A percentile compares a stretch with the other conserved stretches of the same genome.
phyloP scores from a whole-genome alignment of 2,329 filamentous ascomycete species.

The Fusarium burgessii region DNA sequence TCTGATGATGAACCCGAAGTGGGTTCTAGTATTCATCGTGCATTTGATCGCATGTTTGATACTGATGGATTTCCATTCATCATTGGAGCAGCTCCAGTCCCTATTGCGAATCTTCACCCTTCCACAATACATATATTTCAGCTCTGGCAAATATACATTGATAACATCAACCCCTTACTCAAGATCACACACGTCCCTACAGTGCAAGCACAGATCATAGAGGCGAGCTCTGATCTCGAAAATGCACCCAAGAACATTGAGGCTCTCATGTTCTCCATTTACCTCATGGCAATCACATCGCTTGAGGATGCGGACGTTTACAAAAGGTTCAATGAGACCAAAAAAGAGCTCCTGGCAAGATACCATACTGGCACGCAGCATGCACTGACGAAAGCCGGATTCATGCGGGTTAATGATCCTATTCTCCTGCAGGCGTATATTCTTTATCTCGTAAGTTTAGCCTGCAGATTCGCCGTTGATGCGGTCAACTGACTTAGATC shows the following conservation, averaged over 20 bases:
- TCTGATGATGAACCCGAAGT: conserved; percentile 69
- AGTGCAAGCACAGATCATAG: conserved; percentile 72
- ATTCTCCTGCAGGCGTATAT: conserved; percentile 75
- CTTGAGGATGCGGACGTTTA: conserved; percentile 68
- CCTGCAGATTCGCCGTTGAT: background rate
- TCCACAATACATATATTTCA: conserved; percentile 70
- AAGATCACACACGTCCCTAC: conserved; percentile 77
- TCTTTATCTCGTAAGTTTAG: conserved; percentile 70
- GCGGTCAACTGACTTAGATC: background rate
- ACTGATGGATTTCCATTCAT: conserved; percentile 70
- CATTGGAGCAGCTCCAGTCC: conserved; percentile 58
- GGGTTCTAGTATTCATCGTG: conserved; percentile 66
- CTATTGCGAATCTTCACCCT: conserved; percentile 64
- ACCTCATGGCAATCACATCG: conserved; percentile 69
- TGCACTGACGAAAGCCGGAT: conserved; percentile 73
- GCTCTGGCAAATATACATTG: conserved; percentile 77
- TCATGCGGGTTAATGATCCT: conserved; percentile 74
- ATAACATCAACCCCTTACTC: conserved; percentile 76
- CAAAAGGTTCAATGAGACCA: conserved; percentile 65
- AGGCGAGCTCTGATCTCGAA: conserved; percentile 67
- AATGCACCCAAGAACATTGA: conserved; percentile 69
- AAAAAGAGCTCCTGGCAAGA: conserved; percentile 61
- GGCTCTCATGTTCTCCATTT: conserved; percentile 76
- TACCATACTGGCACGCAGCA: conserved; percentile 72
- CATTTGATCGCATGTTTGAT: conserved; percentile 70